phyloP scores from a whole-genome alignment of 2,329 filamentous ascomycete species.

The Cyclaneusma minus region DNA sequence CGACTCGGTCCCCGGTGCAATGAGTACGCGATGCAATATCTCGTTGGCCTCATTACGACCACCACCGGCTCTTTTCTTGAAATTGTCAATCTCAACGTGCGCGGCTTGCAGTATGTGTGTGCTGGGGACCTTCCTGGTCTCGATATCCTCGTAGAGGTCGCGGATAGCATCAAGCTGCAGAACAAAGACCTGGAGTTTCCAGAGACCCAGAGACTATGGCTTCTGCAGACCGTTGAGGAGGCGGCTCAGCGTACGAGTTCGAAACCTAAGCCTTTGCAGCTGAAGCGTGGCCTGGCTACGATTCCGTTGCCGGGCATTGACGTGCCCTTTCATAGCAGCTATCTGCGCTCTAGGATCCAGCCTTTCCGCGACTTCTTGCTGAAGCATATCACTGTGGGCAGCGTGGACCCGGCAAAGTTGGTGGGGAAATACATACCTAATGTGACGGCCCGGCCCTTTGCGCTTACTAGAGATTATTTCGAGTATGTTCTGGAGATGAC shows the following conservation, averaged over 20 bases:
- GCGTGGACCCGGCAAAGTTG: slow-evolving; percentile 13
- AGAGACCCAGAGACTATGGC: slow-evolving; percentile 49
- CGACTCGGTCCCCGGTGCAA: slow-evolving; percentile 60
- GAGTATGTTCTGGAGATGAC: slow-evolving; percentile 4
- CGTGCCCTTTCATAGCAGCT: slow-evolving; percentile 19
- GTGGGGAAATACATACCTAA: slow-evolving; percentile 21
- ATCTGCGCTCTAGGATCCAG: slow-evolving; percentile 13
- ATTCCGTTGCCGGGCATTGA: slow-evolving; percentile 18
- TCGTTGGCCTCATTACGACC: slow-evolving; percentile 54
- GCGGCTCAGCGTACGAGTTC: slow-evolving; percentile 47
- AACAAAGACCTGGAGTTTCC: slow-evolving; percentile 58
- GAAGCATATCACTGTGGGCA: slow-evolving; percentile 11
- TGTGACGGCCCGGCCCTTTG: slow-evolving; percentile 19
- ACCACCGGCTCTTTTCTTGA: slow-evolving; percentile 54
- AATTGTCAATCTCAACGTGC: slow-evolving; percentile 48
- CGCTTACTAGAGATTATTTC: slow-evolving; percentile 12
- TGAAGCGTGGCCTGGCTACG: slow-evolving; percentile 33
- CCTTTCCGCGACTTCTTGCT: slow-evolving; percentile 16
- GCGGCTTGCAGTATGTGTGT: slow-evolving; percentile 18
- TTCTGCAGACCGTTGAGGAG: slow-evolving; percentile 52
- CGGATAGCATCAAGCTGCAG: slow-evolving; percentile 53
- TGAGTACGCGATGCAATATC: slow-evolving; percentile 54
- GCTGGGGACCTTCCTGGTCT: slow-evolving; percentile 16
- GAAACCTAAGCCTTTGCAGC: slow-evolving; percentile 48
- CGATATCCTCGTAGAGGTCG: slow-evolving; percentile 29